A percentile compares a stretch with the other conserved stretches of the same genome.
These are phyloP conservation scores for Phytophthora tubulina DNA, from an alignment of 352 stramenopile species.

Conservation along the genomic window DNA sequence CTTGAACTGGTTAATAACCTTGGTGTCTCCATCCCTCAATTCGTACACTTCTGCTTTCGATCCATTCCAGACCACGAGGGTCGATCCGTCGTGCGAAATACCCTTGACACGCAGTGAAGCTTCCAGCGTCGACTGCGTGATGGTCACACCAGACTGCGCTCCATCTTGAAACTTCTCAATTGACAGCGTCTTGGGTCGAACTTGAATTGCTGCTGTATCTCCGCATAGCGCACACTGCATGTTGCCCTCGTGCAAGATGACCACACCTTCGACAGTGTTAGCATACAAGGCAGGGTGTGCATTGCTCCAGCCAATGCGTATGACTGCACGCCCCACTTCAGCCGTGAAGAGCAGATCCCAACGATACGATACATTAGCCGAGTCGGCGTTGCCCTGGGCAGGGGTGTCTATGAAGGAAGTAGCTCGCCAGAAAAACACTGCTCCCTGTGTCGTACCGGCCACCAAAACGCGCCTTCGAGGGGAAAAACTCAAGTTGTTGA, in stretches of 20 bases:
- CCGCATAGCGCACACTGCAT: slow-evolving; percentile 84
- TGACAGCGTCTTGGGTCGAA: slow-evolving; percentile 71
- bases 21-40: slow-evolving; percentile 72
- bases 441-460: slow-evolving; percentile 86
- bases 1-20: slow-evolving; percentile 77
- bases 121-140: slow-evolving; percentile 73
- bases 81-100: slow-evolving; percentile 80
- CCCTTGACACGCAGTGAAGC: slow-evolving; percentile 85
- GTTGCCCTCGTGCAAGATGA: slow-evolving; percentile 87
- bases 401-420: slow-evolving; percentile 50
- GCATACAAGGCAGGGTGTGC: slow-evolving; percentile 72
- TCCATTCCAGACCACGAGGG: slow-evolving; percentile 87
- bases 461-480: slow-evolving; percentile 88
- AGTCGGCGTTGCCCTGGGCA: slow-evolving; percentile 6
- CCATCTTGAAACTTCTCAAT: slow-evolving; percentile 83
- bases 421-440: slow-evolving; percentile 92
- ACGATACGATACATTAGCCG: slow-evolving; percentile 53
- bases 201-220: slow-evolving; percentile 90
- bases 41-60: slow-evolving; percentile 91
- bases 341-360: slow-evolving; percentile 78
- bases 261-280: slow-evolving; percentile 73
- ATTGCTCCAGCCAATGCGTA: slow-evolving; percentile 76
- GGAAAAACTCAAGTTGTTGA: slow-evolving; percentile 91
- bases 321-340: slow-evolving; percentile 59
- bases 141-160: slow-evolving; percentile 45